Evolutionary conservation across 148 eudicot species (phyloP), one percentile per base, ranked within the genome.

Genomic region (Heliosperma pusillum): DNA sequence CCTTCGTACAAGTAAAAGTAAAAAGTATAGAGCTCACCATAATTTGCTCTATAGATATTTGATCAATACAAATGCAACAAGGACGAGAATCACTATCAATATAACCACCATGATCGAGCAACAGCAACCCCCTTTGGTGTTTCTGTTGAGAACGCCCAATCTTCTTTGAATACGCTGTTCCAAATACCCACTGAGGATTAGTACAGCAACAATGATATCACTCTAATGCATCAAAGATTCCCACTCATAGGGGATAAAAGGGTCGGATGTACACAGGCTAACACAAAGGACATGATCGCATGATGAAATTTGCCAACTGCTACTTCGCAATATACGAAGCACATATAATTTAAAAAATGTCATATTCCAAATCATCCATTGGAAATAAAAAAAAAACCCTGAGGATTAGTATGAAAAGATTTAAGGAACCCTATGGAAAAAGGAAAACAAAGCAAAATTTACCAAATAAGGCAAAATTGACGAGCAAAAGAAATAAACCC

Each of bases 51-150:
- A 92, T 81, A 92, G 79, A 78, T 89, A 89, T 80, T 92, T 92
- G 77, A 92, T 71, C 81, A 92, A 85, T 77, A 86, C 62, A 61
- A 82, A 83, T 75, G 84, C 87, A 56, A 80, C 85, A 1, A 85
- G 79, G 70, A 89, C 33, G 81, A 92, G 83, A 73, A 77, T 56
- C 50, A 86, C 88, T 53, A 90, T 88, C 77, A 89, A 78, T 61
- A 85, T 15, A 55, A 87, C 91, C 59, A 92, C 76, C 77, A 90
- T 78, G 73, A 82, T 82, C 82, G 89, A 22, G 82, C 88, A 85
- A 27, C 89, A 79, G 82, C 95, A 92, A 57, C 95, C 95, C 59
- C 97, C 97, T 82, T 88, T 92, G 65, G 97, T 85, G 64, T 88
- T 87, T 76, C 89, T 89, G 63, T 88, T 92, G 80, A 92, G 79